Evolutionary conservation across 345 rosid species (phyloP), one percentile per base, ranked within the genome.

Genomic region (Rhodomyrtus tomentosa): DNA sequence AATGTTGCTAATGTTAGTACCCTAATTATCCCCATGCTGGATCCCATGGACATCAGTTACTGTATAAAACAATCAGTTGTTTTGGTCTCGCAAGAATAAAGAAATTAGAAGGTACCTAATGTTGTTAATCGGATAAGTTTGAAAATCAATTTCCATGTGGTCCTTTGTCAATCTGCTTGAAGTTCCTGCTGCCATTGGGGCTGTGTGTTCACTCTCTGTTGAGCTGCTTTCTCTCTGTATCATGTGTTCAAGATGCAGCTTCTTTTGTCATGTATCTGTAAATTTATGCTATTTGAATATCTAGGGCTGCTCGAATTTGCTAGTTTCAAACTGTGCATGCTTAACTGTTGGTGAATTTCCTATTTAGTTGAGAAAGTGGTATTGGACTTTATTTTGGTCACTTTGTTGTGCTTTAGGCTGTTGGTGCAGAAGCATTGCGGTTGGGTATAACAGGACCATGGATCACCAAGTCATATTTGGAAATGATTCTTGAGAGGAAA

Each of bases 391-490:
- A 68, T 32, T 18, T 68, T 32, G 6, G 3, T 32, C 76, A 18
- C 24, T 29, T 68, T 68, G 74, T 68, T 68, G 76, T 68, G 76
- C 76, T 68, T 68, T 68, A 98, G 99, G 95, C 92, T 76, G 99
- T 98, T 90, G 99, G 98, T 89, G 95, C 94, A 84, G 99, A 98
- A 92, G 98, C 96, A 56, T 88, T 90, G 84, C 92, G 90, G 88
- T 90, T 94, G 93, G 95, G 95, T 84, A 89, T 98, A 36, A 85
- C 80, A 87, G 94, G 97, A 84, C 99, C 95, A 55, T 98, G 99
- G 99, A 93, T 98, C 89, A 96, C 98, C 80, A 95, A 95, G 86
- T 98, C 99, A 82, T 98, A 98, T 91, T 89, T 98, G 86, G 99
- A 98, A 91, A 86, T 96, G 94, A 94, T 98, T 91, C 95, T 98